Conservation (phyloP, 257 asterid species). For the Mentha longifolia region DNA sequence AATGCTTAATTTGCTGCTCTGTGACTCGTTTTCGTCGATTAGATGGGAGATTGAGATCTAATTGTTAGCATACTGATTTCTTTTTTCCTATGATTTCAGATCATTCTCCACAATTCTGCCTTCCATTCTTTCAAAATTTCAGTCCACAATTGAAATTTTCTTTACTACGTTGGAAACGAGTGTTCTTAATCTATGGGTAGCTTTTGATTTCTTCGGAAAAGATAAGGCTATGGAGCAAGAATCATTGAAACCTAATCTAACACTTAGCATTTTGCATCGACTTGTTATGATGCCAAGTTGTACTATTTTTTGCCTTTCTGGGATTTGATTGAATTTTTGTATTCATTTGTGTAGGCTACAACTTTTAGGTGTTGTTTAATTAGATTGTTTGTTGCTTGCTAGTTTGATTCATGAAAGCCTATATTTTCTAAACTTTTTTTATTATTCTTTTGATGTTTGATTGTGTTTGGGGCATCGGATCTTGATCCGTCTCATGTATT, state of each 20-base stretch:
- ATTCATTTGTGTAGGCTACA: not conserved
- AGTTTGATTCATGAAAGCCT: too few species aligned
- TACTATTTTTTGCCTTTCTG: not conserved
- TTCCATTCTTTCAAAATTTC: not conserved
- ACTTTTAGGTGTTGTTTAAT: too few species aligned
- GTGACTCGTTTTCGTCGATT: not conserved
- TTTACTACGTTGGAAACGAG: too few species aligned
- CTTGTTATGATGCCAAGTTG: conserved; percentile 23
- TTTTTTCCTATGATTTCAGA: not conserved
- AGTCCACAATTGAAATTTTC: too few species aligned
- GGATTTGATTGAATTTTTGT: not conserved
- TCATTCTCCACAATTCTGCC: not conserved
- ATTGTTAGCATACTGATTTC: not conserved
- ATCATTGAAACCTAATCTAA: not conserved
- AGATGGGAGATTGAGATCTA: not conserved
- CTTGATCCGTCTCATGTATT: too few species aligned
- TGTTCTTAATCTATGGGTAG: too few species aligned
- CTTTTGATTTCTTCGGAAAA: not conserved
- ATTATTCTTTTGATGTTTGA: too few species aligned
- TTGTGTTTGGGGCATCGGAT: too few species aligned
- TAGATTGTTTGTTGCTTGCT: too few species aligned
- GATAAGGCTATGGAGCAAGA: not conserved
- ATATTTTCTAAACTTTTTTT: too few species aligned
- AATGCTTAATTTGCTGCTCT: not conserved
- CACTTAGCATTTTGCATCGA: not conserved